These are phyloP conservation scores for Alternaria brassicicola DNA, from an alignment of 2,329 filamentous ascomycete genomes.

Conservation along the genomic window DNA sequence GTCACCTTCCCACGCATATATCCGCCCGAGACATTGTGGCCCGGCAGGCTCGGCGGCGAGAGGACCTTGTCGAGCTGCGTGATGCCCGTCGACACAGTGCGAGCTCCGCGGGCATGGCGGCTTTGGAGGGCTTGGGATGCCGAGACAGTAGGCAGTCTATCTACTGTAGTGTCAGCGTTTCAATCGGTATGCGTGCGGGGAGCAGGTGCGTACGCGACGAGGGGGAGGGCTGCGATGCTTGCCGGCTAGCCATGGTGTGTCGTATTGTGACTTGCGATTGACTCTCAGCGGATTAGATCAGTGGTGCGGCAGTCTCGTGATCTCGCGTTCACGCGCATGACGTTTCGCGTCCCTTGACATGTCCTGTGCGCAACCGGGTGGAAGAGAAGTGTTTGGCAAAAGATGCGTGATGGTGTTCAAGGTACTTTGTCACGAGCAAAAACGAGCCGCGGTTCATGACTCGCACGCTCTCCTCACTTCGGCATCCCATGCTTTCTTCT, in stretches of 20 bases:
- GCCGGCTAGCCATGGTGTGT: constrained; percentile 41
- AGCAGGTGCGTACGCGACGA: constrained; percentile 47
- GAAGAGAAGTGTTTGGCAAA: neutral
- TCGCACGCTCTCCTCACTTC: constrained; percentile 24
- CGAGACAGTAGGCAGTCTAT: constrained; percentile 77
- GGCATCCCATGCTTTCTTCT: neutral
- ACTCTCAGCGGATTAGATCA: constrained; percentile 6
- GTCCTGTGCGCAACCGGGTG: constrained; percentile 5
- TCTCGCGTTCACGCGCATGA: constrained; percentile 19
- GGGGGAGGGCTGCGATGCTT: constrained; percentile 33
- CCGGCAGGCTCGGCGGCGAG: constrained; percentile 30
- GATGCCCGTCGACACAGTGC: constrained; percentile 57
- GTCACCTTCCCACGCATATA: constrained; percentile 78
- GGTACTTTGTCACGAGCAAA: constrained; percentile 31
- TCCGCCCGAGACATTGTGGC: constrained; percentile 53
- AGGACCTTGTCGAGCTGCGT: constrained; percentile 55
- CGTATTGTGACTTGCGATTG: constrained; percentile 10
- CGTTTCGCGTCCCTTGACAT: constrained; percentile 18
- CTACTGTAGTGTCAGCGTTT: constrained; percentile 52
- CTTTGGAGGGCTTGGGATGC: constrained; percentile 73
- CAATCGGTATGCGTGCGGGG: neutral
- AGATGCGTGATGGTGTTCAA: constrained; percentile 6
- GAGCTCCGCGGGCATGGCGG: constrained; percentile 58
- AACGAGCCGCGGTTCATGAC: constrained; percentile 30
- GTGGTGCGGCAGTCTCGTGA: constrained; percentile 28